A percentile compares a stretch with the other conserved stretches of the same genome.
Conservation (phyloP, 73 alveolate species). For the Paramecium sonneborni region DNA sequence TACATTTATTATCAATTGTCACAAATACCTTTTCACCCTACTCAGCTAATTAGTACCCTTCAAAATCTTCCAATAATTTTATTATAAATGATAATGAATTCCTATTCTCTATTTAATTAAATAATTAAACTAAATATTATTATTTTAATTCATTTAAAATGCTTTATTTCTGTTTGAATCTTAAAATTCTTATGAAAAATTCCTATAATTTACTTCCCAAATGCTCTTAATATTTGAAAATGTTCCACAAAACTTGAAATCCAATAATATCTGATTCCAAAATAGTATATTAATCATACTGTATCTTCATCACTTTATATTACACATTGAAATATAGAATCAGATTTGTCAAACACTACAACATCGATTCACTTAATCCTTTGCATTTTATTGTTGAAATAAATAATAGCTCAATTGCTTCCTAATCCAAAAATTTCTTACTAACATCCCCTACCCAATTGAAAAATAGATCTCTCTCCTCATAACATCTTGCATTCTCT, state of each 20-base stretch:
- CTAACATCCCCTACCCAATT: constrained; percentile 4
- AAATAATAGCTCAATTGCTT: background rate
- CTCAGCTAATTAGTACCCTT: background rate
- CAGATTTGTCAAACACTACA: constrained; percentile 13
- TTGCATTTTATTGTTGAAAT: background rate
- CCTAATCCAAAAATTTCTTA: constrained; percentile 2
- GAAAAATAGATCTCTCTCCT: constrained; percentile 11
- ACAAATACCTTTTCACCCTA: constrained; percentile 17
- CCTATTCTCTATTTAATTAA: background rate
- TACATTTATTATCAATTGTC: constrained; percentile 17
- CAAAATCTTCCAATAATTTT: constrained; percentile 39
- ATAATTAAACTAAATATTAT: background rate
- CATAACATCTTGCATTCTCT: background rate
- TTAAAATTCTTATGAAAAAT: background rate
- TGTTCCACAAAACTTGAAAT: background rate
- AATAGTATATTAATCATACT: background rate
- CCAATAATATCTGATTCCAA: background rate
- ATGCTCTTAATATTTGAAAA: background rate
- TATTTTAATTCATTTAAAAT: background rate
- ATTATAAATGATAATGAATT: background rate
- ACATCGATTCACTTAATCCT: background rate
- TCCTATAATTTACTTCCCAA: background rate
- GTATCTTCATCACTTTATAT: background rate
- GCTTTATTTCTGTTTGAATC: background rate
- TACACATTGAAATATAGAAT: constrained; percentile 23